phyloP scores from a whole-genome alignment of 2,329 filamentous ascomycete species.

The Xylaria sp. region DNA sequence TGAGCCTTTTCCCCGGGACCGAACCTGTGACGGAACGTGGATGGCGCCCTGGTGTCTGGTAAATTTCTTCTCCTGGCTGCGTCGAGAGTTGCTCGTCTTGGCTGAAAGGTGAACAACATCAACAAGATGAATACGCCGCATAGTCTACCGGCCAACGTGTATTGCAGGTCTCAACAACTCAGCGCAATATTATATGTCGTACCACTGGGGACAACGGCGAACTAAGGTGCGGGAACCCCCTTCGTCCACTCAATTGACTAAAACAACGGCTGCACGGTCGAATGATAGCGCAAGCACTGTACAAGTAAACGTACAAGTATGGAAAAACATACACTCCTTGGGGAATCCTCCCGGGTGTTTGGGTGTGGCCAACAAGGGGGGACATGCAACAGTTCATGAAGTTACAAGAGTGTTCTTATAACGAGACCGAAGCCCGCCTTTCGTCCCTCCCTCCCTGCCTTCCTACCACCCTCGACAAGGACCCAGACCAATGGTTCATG shows the following conservation, averaged over 20 bases:
- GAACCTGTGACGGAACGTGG: conserved; percentile 13
- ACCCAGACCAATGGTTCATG: conserved; percentile 31
- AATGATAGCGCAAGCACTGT: conserved; percentile 15
- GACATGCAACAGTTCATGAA: conserved; percentile 11
- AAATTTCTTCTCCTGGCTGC: neutral
- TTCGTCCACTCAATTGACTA: neutral
- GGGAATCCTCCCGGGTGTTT: conserved; percentile 24
- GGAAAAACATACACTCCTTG: neutral
- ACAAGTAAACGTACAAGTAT: neutral
- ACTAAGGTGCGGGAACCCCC: conserved; percentile 5
- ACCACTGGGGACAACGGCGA: neutral
- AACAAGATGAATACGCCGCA: neutral
- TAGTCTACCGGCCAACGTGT: neutral
- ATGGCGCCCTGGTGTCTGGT: conserved; percentile 2
- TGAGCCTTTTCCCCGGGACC: conserved; percentile 32
- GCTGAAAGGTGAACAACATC: neutral
- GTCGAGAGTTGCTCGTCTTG: neutral
- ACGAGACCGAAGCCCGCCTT: conserved; percentile 6
- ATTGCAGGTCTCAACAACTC: neutral
- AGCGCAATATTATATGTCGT: neutral
- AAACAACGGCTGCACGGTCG: conserved; percentile 2
- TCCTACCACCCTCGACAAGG: conserved; percentile 10
- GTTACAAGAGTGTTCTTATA: conserved; percentile 21
- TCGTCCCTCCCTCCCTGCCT: conserved; percentile 3
- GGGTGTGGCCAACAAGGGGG: conserved; percentile 22